phyloP scores from a whole-genome alignment of 2,329 filamentous ascomycete species.

The Colletotrichum caudatum region DNA sequence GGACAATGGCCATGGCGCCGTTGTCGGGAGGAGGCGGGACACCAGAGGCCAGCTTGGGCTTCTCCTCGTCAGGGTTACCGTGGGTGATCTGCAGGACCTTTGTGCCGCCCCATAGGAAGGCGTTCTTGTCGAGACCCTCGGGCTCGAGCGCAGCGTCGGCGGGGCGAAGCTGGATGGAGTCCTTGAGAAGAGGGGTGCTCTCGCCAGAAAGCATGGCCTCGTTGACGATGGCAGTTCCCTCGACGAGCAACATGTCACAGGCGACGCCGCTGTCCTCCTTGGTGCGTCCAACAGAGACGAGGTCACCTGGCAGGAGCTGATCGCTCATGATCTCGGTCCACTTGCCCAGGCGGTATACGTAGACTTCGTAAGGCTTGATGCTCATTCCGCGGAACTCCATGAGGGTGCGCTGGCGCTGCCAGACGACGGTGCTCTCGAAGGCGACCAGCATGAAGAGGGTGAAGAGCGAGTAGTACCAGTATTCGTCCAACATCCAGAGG shows the following conservation, averaged over 20 bases:
- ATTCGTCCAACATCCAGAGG: slow-evolving; percentile 98
- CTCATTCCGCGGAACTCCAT: slow-evolving; percentile 99
- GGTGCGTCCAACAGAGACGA: slow-evolving; percentile 91
- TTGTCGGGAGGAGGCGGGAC: slow-evolving; percentile 90
- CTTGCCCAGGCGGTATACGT: slow-evolving; percentile 86
- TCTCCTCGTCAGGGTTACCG: slow-evolving; percentile 80
- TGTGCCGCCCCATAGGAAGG: slow-evolving; percentile 96
- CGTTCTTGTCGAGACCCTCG: slow-evolving; percentile 94
- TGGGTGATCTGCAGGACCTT: slow-evolving; percentile 97
- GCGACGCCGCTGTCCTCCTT: slow-evolving; percentile 98
- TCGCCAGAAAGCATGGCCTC: slow-evolving; percentile 99
- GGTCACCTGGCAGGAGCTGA: slow-evolving; percentile 90
- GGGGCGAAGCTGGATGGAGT: slow-evolving; percentile 92
- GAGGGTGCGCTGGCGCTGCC: slow-evolving; percentile 96
- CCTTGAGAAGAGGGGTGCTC: slow-evolving; percentile 95
- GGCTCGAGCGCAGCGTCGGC: slow-evolving; percentile 83
- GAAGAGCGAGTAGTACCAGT: slow-evolving; percentile 99
- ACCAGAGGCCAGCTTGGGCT: slow-evolving; percentile 77
- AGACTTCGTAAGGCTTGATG: slow-evolving; percentile 97
- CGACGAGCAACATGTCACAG: slow-evolving; percentile 95
- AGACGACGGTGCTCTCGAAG: slow-evolving; percentile 98
- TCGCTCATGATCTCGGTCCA: slow-evolving; percentile 94
- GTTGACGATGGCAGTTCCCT: slow-evolving; percentile 97
- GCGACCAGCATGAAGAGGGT: slow-evolving; percentile 98
- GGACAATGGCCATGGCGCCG: slow-evolving; percentile 91